A percentile compares a stretch with the other conserved stretches of the same genome.
Evolutionary conservation across 1,139 yeast species (phyloP).

Genomic region (Kurtzmaniella natalensis): DNA sequence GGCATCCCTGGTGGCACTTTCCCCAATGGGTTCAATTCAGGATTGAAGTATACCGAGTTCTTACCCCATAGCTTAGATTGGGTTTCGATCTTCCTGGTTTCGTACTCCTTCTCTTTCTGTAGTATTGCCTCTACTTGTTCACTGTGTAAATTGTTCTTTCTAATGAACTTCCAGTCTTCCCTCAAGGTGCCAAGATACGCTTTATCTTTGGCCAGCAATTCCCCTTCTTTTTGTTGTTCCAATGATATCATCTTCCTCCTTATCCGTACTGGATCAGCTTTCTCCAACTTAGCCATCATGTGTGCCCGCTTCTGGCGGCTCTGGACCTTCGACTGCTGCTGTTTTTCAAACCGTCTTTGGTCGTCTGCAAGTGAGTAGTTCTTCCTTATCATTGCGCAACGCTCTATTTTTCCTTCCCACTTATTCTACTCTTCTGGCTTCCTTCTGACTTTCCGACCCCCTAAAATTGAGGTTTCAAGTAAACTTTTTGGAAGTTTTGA

Average conservation of each 20-base stretch:
- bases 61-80: constrained; percentile 32
- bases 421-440: too few relatives aligned
- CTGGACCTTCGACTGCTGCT: constrained; percentile 34
- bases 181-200: constrained; percentile 22
- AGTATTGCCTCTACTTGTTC: constrained; percentile 23
- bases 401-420: too few relatives aligned
- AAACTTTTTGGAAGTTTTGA: too few relatives aligned
- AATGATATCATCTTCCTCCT: constrained; percentile 12
- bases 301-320: constrained; percentile 34
- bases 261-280: constrained; percentile 32
- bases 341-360: constrained; percentile 34
- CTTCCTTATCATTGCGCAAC: constrained; percentile 43
- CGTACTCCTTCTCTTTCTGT: constrained; percentile 11
- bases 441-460: too few relatives aligned
- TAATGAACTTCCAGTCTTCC: constrained; percentile 40
- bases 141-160: constrained; percentile 29
- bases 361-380: constrained; percentile 43
- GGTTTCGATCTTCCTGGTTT: constrained; percentile 15
- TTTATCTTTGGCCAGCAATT: constrained; percentile 4
- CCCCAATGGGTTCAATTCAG: constrained; percentile 45
- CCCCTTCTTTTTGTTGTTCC: not conserved
- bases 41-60: constrained; percentile 40
- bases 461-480: too few relatives aligned
- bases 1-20: constrained; percentile 26
- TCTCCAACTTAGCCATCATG: constrained; percentile 21